Conservation (phyloP, 192 early-diverging fungal genomes). For the Entomortierella chlamydospora region DNA sequence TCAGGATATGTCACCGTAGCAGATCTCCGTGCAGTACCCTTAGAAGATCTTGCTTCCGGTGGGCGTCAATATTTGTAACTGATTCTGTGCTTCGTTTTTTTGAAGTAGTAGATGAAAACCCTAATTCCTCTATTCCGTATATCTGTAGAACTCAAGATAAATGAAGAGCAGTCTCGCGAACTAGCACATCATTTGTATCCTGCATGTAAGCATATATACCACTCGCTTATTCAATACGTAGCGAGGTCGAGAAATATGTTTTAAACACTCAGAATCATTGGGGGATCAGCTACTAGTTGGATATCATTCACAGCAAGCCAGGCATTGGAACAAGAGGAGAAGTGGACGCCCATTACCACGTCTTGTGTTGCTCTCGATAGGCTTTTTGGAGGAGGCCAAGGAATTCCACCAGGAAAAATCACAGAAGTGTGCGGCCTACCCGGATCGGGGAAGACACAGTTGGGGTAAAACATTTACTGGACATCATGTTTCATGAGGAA, state of each 20-base stretch:
- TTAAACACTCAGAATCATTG: too few relatives aligned
- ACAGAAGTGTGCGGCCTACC: conserved; percentile 41
- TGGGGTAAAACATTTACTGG: conserved; percentile 28
- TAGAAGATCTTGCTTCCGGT: conserved; percentile 16
- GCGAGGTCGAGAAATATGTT: too few relatives aligned
- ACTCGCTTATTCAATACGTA: neutral
- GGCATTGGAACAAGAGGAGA: conserved; percentile 23
- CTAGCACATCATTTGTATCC: conserved; percentile 16
- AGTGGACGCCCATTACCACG: conserved; percentile 23
- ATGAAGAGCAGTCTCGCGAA: conserved; percentile 12
- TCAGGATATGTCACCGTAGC: conserved; percentile 37
- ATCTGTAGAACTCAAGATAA: conserved; percentile 23
- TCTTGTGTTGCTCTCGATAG: conserved; percentile 27
- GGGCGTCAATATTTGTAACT: too few relatives aligned
- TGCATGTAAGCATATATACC: conserved; percentile 3
- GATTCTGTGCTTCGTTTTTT: too few relatives aligned
- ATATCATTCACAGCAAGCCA: conserved; percentile 13
- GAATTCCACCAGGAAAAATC: conserved; percentile 33
- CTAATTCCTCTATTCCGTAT: neutral
- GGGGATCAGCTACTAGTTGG: neutral
- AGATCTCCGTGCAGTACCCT: conserved; percentile 19
- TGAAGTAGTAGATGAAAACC: too few relatives aligned
- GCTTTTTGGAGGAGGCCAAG: conserved; percentile 26
- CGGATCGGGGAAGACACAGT: conserved; percentile 41
- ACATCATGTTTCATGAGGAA: too few relatives aligned